Evolutionary conservation across 352 stramenopile species (phyloP).

Genomic region (Pythium aristosporum): DNA sequence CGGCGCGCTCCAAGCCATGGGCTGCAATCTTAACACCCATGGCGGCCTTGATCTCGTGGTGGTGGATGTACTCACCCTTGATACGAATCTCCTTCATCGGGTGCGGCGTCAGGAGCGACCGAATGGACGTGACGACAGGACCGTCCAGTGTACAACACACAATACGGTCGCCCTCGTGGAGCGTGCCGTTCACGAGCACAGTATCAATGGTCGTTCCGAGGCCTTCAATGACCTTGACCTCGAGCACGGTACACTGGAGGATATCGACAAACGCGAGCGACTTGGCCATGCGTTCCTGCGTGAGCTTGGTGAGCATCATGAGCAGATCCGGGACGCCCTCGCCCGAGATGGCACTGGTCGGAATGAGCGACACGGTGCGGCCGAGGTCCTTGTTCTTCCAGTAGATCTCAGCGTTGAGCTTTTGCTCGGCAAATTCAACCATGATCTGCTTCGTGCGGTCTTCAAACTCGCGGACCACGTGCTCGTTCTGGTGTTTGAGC

Average conservation of each 20-base stretch:
- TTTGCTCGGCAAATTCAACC: constrained; percentile 95
- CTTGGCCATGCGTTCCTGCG: constrained; percentile 93
- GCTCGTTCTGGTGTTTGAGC: constrained; percentile 88
- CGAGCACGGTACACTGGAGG: constrained; percentile 97
- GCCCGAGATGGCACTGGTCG: constrained; percentile 97
- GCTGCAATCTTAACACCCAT: constrained; percentile 99
- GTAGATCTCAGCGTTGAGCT: constrained; percentile 99
- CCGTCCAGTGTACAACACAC: constrained; percentile 98
- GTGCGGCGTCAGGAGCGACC: constrained; percentile 97
- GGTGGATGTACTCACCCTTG: constrained; percentile 94
- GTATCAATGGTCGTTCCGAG: constrained; percentile 99
- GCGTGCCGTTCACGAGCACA: constrained; percentile 96
- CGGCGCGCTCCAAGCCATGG: constrained; percentile 96
- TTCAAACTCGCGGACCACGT: constrained; percentile 97
- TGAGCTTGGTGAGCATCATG: constrained; percentile 96
- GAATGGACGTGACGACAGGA: constrained; percentile 96
- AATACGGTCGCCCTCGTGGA: constrained; percentile 95
- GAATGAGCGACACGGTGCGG: constrained; percentile 96
- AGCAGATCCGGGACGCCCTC: constrained; percentile 98
- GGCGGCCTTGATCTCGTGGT: constrained; percentile 97
- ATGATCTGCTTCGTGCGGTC: constrained; percentile 92
- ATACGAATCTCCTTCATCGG: constrained; percentile 97
- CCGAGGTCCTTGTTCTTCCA: constrained; percentile 98
- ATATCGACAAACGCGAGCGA: constrained; percentile 88
- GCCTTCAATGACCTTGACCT: constrained; percentile 99